These are phyloP conservation scores for Trichoderma sp. DNA, from an alignment of 2,329 filamentous ascomycete genomes.

Conservation along the genomic window DNA sequence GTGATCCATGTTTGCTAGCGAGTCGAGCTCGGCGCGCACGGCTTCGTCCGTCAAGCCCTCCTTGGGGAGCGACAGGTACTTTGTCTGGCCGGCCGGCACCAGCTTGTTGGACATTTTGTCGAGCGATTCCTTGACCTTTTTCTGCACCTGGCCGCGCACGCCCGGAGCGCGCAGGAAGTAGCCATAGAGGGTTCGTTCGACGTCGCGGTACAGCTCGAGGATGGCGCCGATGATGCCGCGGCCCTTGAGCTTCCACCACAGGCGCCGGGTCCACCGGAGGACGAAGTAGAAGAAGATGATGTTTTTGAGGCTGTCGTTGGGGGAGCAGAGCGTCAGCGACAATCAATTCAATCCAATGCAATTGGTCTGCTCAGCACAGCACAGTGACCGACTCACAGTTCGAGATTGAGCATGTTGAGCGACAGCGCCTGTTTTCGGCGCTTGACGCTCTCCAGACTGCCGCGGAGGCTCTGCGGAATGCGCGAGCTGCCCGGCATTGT, in stretches of 20 bases:
- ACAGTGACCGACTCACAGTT: conserved; percentile 55
- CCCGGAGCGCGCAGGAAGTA: conserved; percentile 84
- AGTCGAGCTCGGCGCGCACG: conserved; percentile 74
- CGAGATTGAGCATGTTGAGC: conserved; percentile 61
- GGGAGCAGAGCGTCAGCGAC: background rate
- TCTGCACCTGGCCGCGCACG: conserved; percentile 80
- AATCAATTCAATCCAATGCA: background rate
- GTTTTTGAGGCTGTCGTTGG: conserved; percentile 46
- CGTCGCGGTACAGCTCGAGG: conserved; percentile 67
- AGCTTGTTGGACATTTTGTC: conserved; percentile 81
- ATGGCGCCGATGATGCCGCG: conserved; percentile 81
- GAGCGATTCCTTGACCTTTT: conserved; percentile 77
- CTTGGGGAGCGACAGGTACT: conserved; percentile 74
- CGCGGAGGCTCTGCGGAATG: conserved; percentile 68
- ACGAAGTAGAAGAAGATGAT: conserved; percentile 87
- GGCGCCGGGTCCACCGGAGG: conserved; percentile 75
- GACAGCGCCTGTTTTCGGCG: conserved; percentile 55
- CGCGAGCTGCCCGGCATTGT: conserved; percentile 66
- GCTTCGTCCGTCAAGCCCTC: conserved; percentile 80
- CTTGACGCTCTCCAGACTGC: conserved; percentile 62
- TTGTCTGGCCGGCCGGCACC: conserved; percentile 68
- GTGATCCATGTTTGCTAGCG: conserved; percentile 82
- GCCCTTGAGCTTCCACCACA: conserved; percentile 81
- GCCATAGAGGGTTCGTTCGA: conserved; percentile 74
- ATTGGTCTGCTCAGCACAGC: background rate